Base-by-base conservation (phyloP, 768 basidiomycete species). In the Mycena vulgaris region DNA sequence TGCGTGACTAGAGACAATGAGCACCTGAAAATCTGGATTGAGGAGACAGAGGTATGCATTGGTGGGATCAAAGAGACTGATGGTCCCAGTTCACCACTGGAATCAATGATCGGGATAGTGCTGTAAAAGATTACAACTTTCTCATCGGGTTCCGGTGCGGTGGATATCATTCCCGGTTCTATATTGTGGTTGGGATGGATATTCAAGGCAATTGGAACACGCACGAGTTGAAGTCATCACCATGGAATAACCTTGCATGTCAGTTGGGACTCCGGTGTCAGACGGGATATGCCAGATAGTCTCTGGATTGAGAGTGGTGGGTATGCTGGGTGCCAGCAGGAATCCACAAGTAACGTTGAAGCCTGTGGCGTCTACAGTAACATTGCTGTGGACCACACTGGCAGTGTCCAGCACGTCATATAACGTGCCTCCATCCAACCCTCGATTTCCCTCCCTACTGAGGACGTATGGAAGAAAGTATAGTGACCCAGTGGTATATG, bases 271-370 rank as follows among this genome's bases (percentile, higher is more conserved):
- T 37, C 14, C 14, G 35, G 35, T 37, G 6, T 14, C 35, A 6
- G 8, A 37, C 35, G 8, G 14, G n/a, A n/a, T n/a, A n/a, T n/a
- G n/a, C n/a, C 35, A 6, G 8, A 14, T 37, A 6, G 35, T 37
- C 35, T 14, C 14, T 14, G 35, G n/a, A n/a, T n/a, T n/a, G 35
- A 37, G 35, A 37, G 14, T 37, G 8, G 35, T n/a, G 35, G 14
- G 35, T 40, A 1, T 37, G 35, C 8, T 5, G 10, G 4, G 8
- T 45, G 21, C 35, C 59, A 13, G 25, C 27, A 63, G 0, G 27
- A 2, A 63, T 1, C 51, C 51, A 27, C 61, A 62, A 13, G 48
- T 62, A 31, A 62, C 21, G 33, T 62, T 52, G 48, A 51, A 62
- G 3, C 62, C 62, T 17, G 62, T 39, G 17, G 62, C 62, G 19